Evolutionary conservation across 768 basidiomycete species (phyloP).

Genomic region (Termitomyces heimii): DNA sequence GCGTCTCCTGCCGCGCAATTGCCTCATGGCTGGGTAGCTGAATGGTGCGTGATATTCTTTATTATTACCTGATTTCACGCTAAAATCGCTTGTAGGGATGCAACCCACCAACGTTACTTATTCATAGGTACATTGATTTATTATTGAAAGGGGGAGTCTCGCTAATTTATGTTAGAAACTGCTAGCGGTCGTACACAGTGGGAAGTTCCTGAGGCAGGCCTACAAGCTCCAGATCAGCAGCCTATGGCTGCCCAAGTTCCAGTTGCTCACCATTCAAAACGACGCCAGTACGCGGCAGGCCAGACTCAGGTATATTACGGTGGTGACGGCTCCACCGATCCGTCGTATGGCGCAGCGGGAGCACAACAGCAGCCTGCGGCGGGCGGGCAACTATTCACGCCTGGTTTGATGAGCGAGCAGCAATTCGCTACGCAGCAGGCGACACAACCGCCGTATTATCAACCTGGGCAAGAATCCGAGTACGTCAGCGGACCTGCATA

Average conservation of each 20-base stretch:
- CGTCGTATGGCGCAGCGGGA: constrained; percentile 28
- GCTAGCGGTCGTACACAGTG: constrained; percentile 82
- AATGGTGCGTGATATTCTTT: constrained; percentile 57
- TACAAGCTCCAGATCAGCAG: constrained; percentile 30
- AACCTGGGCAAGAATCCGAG: constrained; percentile 40
- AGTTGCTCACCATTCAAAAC: constrained; percentile 46
- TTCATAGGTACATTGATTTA: constrained; percentile 69
- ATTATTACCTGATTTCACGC: constrained; percentile 4
- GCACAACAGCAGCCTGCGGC: constrained; percentile 31
- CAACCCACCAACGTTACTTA: constrained; percentile 71
- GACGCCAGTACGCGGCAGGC: constrained; percentile 91
- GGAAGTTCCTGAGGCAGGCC: constrained; percentile 47
- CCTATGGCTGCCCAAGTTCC: constrained; percentile 40
- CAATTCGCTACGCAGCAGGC: constrained; percentile 61
- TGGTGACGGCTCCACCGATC: constrained; percentile 37
- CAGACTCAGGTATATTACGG: constrained; percentile 90
- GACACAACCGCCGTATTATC: constrained; percentile 35
- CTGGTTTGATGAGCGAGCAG: constrained; percentile 68
- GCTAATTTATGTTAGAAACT: constrained; percentile 52
- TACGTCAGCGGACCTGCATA: constrained; percentile 37
- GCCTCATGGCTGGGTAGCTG: constrained; percentile 89
- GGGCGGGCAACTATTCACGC: constrained; percentile 72
- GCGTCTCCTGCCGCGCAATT: constrained; percentile 58
- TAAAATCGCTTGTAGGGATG: constrained; percentile 54
- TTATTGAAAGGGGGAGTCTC: constrained; percentile 7